These are phyloP conservation scores for Elsinoe arachidis DNA, from an alignment of 2,329 filamentous ascomycete genomes.

Conservation along the genomic window DNA sequence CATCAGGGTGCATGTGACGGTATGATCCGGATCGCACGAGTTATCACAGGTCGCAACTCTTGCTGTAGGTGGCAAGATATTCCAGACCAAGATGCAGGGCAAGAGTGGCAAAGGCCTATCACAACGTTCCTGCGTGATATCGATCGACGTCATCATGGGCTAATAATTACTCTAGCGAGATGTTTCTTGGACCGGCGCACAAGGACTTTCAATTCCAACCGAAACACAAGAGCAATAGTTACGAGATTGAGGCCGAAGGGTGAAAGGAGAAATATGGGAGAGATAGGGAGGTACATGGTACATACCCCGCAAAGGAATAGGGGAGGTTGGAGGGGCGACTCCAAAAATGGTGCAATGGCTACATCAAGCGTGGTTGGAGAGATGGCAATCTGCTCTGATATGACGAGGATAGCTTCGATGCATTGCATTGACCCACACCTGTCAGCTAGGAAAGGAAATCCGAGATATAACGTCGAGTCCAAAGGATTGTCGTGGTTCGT, in stretches of 20 bases:
- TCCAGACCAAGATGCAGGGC: slow-evolving; percentile 17
- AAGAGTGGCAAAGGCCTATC: background rate
- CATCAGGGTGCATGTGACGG: background rate
- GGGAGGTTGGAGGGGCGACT: background rate
- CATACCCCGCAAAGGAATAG: slow-evolving; percentile 3
- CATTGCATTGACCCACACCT: background rate
- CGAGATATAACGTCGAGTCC: background rate
- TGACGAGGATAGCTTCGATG: background rate
- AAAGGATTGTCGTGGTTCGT: background rate
- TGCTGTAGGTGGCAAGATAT: too few species aligned
- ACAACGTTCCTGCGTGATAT: slow-evolving; percentile 5
- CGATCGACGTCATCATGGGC: background rate
- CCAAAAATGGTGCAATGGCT: background rate
- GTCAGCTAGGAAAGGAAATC: background rate
- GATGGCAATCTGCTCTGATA: background rate
- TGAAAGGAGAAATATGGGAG: slow-evolving; percentile 12
- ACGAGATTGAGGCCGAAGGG: slow-evolving; percentile 71
- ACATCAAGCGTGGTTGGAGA: slow-evolving; percentile 1
- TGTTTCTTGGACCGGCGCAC: slow-evolving; percentile 90
- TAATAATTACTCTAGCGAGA: slow-evolving; percentile 55
- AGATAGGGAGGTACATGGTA: background rate
- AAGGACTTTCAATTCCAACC: slow-evolving; percentile 89
- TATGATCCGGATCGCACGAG: too few species aligned
- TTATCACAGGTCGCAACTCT: too few species aligned
- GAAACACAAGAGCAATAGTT: slow-evolving; percentile 93